These are phyloP conservation scores for Sclerotinia subarctica DNA, from an alignment of 2,329 filamentous ascomycete species.

Conservation along the genomic window DNA sequence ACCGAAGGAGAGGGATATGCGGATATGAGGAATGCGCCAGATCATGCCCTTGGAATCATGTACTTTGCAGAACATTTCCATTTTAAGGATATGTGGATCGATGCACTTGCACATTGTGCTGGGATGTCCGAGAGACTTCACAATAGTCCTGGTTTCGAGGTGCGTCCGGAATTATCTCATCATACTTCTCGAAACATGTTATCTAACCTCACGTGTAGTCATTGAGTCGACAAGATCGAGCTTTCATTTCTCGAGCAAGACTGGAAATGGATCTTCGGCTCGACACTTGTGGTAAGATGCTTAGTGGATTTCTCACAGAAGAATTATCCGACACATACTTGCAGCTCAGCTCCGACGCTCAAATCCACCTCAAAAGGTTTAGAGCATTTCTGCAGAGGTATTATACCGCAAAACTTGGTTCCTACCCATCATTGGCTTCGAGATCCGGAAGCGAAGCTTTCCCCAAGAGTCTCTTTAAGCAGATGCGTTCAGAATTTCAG, in stretches of 20 bases:
- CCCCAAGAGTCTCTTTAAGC: slow-evolving; percentile 54
- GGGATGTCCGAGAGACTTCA: slow-evolving; percentile 67
- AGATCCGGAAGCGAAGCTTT: slow-evolving; percentile 45
- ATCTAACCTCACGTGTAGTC: slow-evolving; percentile 40
- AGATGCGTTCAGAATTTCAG: slow-evolving; percentile 67
- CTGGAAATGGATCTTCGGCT: slow-evolving; percentile 65
- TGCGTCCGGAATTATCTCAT: slow-evolving; percentile 41
- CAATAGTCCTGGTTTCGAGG: slow-evolving; percentile 57
- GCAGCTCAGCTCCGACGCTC: slow-evolving; percentile 58
- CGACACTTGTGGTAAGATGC: slow-evolving; percentile 52
- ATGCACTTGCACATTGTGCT: slow-evolving; percentile 74
- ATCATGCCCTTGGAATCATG: slow-evolving; percentile 66
- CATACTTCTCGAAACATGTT: neutral
- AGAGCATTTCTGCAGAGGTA: slow-evolving; percentile 64
- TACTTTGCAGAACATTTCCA: slow-evolving; percentile 65
- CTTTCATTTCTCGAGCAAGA: slow-evolving; percentile 61
- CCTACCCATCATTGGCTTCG: slow-evolving; percentile 59
- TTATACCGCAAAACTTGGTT: slow-evolving; percentile 65
- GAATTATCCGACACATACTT: slow-evolving; percentile 65
- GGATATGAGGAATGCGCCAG: slow-evolving; percentile 61
- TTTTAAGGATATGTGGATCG: slow-evolving; percentile 62
- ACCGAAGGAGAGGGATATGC: slow-evolving; percentile 68
- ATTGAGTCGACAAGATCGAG: slow-evolving; percentile 54
- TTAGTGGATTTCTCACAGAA: slow-evolving; percentile 67
- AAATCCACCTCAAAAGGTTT: slow-evolving; percentile 70